Evolutionary conservation across 371 early-diverging fungal genomes (phyloP), one percentile per base, ranked within the genome.

Genomic region (Mucor irregularis): DNA sequence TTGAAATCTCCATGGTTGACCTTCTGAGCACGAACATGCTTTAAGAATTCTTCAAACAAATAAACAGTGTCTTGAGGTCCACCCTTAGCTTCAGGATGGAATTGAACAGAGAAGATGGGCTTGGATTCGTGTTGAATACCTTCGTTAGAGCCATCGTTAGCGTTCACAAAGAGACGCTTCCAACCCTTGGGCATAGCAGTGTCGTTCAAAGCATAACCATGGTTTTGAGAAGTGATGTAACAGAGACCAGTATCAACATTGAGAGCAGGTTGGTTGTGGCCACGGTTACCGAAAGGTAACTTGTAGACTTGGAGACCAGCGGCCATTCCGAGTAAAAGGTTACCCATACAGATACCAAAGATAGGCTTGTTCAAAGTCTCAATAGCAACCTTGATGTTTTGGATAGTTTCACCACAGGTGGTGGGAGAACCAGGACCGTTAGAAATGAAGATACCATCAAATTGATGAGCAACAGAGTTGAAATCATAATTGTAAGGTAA

Each of bases 261-360:
- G 49, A 93, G 69, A 34, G 89, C 91, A 30, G 97, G 96, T 74
- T 94, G 94, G 77, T 97, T 97, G 75, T 97, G 97, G 37, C 95
- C 96, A 57, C 97, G 94, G 84, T 97, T 97, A 49, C 97, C 97
- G 49, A 86, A 97, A 35, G 89, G 91, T 34, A 97, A 73, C 81
- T 97, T 97, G 85, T 92, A 93, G 0, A 86, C 82, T 22, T 84
- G 64, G 49, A 90, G 68, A 25, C 96, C 96, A 28, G 92, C 93
- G 5, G 96, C 95, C 76, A 93, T 78, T 38, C 94, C 96, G 58
- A 97, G 77, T 25, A 97, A 62, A 61, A 89, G 89, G 72, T 95
- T 91, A 56, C 97, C 97, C 95, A 97, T 95, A 79, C 97, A 97
- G 68, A 97, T 97, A 53, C 97, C 97, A 68, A 96, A 96, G 58